Base-by-base conservation (phyloP, 139 green algal species). In the Volvox reticuliferus region DNA sequence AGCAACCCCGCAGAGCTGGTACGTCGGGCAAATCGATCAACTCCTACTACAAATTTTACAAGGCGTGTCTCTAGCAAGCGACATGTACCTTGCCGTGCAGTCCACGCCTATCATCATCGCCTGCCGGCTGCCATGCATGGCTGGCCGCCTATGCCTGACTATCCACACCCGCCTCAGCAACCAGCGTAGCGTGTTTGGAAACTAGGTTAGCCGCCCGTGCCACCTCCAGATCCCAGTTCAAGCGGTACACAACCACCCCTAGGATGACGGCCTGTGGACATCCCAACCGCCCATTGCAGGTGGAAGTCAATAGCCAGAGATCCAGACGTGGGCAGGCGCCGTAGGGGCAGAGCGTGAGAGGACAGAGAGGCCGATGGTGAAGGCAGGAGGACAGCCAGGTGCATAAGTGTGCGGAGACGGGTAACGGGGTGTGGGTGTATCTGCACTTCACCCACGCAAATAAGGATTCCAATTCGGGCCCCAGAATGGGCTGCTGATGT, bases 161-260 rank as follows among this genome's bases (percentile, higher is more conserved):
- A 55, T 55, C 65, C 65, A 12, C 65, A 73, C 21, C 65, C 21
- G 65, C 24, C 65, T 24, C 21, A 28, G 65, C 12, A 73, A 30
- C 65, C 18, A 30, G 1, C 9, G 71, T 32, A 20, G 82, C 65
- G 21, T 88, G 63, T 69, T 67, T 35, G 18, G 85, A 79, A 6
- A 95, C 85, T 76, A 93, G 77, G 36, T 26, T 62, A 35, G 86
- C 76, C 22, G 93, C 92, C 12, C 92, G 84, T 20, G 21, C 65
- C 87, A 91, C 91, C 91, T 95, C 93, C 6, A 18, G 55, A 1
- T 37, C 24, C 93, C 93, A 95, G 84, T 94, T 79, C 65, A 91
- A 93, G 0, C 82, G 78, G 1, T 24, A 50, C 16, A 95, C 35
- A 50, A 95, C 63, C 28, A 78, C 75, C 16, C 73, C 28, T 20